A percentile compares a stretch with the other conserved stretches of the same genome.
These are phyloP conservation scores for Solanum clarkiae DNA, from an alignment of 257 asterid genomes.

Conservation along the genomic window DNA sequence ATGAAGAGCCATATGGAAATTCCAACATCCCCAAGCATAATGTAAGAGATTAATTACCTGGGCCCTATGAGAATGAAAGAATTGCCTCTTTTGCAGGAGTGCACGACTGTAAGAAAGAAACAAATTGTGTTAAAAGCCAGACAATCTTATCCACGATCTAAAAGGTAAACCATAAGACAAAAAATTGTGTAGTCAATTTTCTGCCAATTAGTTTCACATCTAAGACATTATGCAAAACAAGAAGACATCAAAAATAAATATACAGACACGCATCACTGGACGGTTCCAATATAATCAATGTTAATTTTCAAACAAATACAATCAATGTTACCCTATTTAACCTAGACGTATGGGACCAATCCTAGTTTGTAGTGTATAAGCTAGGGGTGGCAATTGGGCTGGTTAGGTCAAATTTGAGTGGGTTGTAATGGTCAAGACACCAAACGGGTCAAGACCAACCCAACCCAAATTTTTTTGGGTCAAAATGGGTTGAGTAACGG, in stretches of 20 bases:
- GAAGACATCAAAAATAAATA: background rate
- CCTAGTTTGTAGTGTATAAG: background rate
- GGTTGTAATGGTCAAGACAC: too few species aligned
- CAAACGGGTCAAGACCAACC: too few species aligned
- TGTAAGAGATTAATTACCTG: conserved; percentile 47
- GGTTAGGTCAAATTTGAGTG: too few species aligned
- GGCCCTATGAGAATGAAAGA: conserved; percentile 97
- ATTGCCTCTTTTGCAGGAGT: conserved; percentile 89
- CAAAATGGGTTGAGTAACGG: too few species aligned
- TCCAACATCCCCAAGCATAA: background rate
- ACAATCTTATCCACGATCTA: background rate
- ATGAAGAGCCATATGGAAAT: background rate
- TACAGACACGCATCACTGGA: background rate
- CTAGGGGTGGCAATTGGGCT: too few species aligned
- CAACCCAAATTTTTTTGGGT: too few species aligned
- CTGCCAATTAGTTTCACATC: background rate
- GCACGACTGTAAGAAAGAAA: conserved; percentile 46
- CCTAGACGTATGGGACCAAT: background rate
- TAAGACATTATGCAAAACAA: background rate
- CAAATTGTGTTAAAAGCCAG: background rate
- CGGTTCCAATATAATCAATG: background rate
- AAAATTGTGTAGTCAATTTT: background rate
- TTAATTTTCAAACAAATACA: background rate
- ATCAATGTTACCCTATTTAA: background rate
- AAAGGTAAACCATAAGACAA: background rate